Evolutionary conservation across 2,329 filamentous ascomycete genomes (phyloP), one percentile per base, ranked within the genome.

Genomic region (Fusarium drepaniforme): DNA sequence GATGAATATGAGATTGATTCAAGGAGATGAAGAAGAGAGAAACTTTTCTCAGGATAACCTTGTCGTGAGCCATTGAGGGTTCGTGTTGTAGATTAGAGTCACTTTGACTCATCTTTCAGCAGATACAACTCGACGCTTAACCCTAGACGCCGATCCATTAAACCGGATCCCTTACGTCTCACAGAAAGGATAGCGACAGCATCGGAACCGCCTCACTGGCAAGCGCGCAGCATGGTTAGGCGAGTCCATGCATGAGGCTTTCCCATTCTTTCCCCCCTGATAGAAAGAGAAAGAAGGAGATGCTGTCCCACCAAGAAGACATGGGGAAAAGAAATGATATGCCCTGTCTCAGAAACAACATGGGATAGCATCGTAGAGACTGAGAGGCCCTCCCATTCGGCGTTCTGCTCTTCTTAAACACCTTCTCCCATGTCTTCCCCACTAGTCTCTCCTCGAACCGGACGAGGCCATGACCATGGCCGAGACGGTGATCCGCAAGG

Each of bases 401-500:
- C 64, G 69, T 61, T 42, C 15, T 49, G 75, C 76, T 79, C 75
- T 77, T 79, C 74, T 80, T 79, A 80, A 80, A 80, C 70, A 46
- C 74, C 69, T 76, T 72, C 75, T 64, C 75, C 77, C 78, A 80
- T 81, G 77, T 81, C 76, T 79, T 73, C 71, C 66, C 69, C 67
- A 67, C 57, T 66, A 53, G 72, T 63, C 62, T 64, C 71, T 69
- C 68, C 53, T 71, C 64, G 77, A 76, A 74, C 67, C 68, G 46
- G 77, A 69, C 44, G 46, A 25, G 80, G 80, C 75, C 67, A 73
- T 78, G 75, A 80, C 74, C 76, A 84, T 84, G 83, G 75, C 81
- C 73, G 83, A 84, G 70, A 80, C 77, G 63, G 76, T 81, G 69
- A 84, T 82, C 71, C 83, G 86, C 66, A 85, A 84, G 67, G 85